Evolutionary conservation across 495 filamentous ascomycete species (phyloP).

Genomic region (Penicillium atrosanguineum): DNA sequence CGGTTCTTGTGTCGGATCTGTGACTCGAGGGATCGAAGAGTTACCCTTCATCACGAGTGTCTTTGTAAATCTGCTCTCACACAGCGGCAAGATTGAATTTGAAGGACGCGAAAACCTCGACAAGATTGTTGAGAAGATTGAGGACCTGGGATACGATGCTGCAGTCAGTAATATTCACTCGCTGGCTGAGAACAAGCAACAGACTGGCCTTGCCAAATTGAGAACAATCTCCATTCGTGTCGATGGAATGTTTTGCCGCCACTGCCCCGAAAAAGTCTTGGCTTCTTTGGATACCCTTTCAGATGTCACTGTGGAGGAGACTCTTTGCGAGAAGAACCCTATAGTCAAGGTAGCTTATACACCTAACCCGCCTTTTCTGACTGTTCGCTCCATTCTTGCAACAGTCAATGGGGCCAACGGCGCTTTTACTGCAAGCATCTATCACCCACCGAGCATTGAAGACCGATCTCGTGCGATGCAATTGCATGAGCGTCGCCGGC

Average conservation of each 20-base stretch:
- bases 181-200: slow-evolving; percentile 10
- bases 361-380: slow-evolving; percentile 67
- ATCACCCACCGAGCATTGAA: slow-evolving; percentile 82
- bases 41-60: slow-evolving; percentile 61
- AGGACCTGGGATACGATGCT: slow-evolving; percentile 79
- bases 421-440: slow-evolving; percentile 63
- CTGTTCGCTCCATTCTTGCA: slow-evolving; percentile 69
- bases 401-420: slow-evolving; percentile 63
- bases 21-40: slow-evolving; percentile 63
- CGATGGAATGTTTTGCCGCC: slow-evolving; percentile 83
- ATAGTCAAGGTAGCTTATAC: slow-evolving; percentile 70
- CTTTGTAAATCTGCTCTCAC: slow-evolving; percentile 67
- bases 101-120: slow-evolving; percentile 49
- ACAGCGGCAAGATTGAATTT: slow-evolving; percentile 69
- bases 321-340: slow-evolving; percentile 53
- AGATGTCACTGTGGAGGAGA: slow-evolving; percentile 47
- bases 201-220: slow-evolving; percentile 19
- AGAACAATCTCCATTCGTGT: slow-evolving; percentile 66
- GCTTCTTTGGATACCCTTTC: slow-evolving; percentile 51
- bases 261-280: slow-evolving; percentile 68
- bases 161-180: slow-evolving; percentile 45
- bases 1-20: slow-evolving; percentile 63
- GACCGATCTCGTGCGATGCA: slow-evolving; percentile 75
- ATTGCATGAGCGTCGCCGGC: slow-evolving; percentile 55
- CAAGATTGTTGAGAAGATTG: slow-evolving; percentile 65